These are phyloP conservation scores for Leishmania aethiopica DNA, from an alignment of 208 protist species.

Conservation along the genomic window DNA sequence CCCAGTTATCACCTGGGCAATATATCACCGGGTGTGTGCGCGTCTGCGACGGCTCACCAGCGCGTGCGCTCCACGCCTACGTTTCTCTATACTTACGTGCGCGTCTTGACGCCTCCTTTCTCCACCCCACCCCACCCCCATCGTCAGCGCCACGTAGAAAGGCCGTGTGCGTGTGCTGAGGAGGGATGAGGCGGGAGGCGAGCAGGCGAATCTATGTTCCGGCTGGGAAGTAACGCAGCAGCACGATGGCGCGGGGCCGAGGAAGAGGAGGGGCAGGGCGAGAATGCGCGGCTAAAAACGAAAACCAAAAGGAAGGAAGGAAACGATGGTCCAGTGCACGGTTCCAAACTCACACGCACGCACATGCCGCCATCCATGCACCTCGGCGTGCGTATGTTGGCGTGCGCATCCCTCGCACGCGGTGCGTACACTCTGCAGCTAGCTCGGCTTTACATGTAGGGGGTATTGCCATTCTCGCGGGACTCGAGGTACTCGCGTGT, in stretches of 20 bases:
- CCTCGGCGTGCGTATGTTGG: background rate
- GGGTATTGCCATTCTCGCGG: constrained; percentile 18
- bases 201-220: background rate
- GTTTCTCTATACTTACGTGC: background rate
- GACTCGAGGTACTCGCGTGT: constrained; percentile 27
- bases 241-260: background rate
- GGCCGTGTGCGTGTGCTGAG: background rate
- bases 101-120: background rate
- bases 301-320: background rate
- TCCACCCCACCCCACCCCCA: background rate
- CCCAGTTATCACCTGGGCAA: background rate
- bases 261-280: background rate
- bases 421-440: background rate
- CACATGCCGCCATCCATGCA: background rate
- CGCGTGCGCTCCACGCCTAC: background rate
- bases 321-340: background rate
- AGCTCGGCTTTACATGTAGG: constrained; percentile 18
- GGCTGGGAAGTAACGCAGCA: background rate
- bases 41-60: background rate
- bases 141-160: background rate
- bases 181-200: background rate
- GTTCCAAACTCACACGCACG: background rate
- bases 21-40: background rate
- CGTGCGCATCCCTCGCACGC: background rate
- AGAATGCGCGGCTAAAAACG: background rate